A percentile compares a stretch with the other conserved stretches of the same genome.
These are phyloP conservation scores for Dioscorea cayenensis DNA, from an alignment of 116 monocot species.

Conservation along the genomic window DNA sequence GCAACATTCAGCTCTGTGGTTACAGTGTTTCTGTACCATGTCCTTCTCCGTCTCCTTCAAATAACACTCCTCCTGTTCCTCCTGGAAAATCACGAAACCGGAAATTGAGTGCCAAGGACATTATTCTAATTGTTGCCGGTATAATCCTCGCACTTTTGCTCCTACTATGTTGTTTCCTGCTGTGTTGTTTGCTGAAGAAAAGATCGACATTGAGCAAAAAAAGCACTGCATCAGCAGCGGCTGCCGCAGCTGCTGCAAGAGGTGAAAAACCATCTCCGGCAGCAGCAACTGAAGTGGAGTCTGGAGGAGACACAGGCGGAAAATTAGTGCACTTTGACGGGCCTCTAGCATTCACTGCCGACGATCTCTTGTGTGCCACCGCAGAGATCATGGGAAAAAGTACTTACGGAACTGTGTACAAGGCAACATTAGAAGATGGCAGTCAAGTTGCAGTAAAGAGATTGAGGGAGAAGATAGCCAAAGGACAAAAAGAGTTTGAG, in stretches of 20 bases:
- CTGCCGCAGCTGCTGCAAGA: conserved; percentile 13
- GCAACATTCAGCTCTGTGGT: conserved; percentile 79
- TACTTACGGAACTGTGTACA: conserved; percentile 69
- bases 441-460: conserved; percentile 55
- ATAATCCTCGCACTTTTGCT: conserved; percentile 38
- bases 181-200: conserved; percentile 35
- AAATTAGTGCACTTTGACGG: conserved; percentile 63
- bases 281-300: conserved; percentile 15
- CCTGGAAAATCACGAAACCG: neutral
- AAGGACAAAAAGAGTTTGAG: conserved; percentile 51
- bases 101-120: conserved; percentile 40
- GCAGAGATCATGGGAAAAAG: conserved; percentile 78
- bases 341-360: conserved; percentile 39
- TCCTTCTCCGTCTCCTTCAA: conserved; percentile 13
- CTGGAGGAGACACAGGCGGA: conserved; percentile 33
- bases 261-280: conserved; percentile 13
- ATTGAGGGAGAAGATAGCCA: conserved; percentile 56
- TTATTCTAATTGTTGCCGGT: conserved; percentile 46
- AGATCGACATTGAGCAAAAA: conserved; percentile 11
- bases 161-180: conserved; percentile 48
- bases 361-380: conserved; percentile 61
- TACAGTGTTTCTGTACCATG: conserved; percentile 42
- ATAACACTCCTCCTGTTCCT: neutral
- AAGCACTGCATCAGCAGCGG: conserved; percentile 9
- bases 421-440: conserved; percentile 52